A percentile compares a stretch with the other conserved stretches of the same genome.
Conservation (phyloP, 306 rosid genomes). For the Crotalaria pallida region DNA sequence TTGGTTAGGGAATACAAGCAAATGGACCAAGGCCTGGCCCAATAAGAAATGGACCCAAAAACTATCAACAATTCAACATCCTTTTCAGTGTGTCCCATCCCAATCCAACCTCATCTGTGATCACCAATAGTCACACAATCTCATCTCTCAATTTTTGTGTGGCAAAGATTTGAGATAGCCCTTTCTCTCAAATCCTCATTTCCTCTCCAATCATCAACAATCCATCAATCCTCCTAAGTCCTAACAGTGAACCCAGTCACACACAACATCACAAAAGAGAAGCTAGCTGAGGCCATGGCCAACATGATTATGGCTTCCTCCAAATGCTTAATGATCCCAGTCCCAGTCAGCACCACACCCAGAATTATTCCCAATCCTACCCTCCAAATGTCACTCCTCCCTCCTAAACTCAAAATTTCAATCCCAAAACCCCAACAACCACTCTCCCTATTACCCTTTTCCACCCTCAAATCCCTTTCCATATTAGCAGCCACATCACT, state of each 20-base stretch:
- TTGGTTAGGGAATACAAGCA: background rate
- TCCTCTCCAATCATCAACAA: background rate
- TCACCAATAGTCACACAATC: background rate
- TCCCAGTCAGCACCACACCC: constrained; percentile 31
- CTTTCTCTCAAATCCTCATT: constrained; percentile 20
- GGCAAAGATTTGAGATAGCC: constrained; percentile 54
- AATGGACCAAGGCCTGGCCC: constrained; percentile 5
- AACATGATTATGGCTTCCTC: constrained; percentile 80
- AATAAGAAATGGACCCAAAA: background rate
- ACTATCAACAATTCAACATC: background rate
- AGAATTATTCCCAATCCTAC: constrained; percentile 30
- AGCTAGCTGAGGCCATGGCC: constrained; percentile 55
- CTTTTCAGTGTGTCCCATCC: background rate
- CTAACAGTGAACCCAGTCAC: background rate
- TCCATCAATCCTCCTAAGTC: too few species aligned
- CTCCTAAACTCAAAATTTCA: constrained; percentile 11
- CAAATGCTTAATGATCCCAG: constrained; percentile 38
- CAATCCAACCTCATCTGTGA: background rate
- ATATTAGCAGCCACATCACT: constrained; percentile 48
- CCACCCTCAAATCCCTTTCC: constrained; percentile 54
- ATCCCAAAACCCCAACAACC: constrained; percentile 28
- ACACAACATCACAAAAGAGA: background rate
- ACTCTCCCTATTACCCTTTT: constrained; percentile 21
- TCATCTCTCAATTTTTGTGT: constrained; percentile 44
- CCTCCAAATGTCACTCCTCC: constrained; percentile 42